Base-by-base conservation (phyloP, 176 grass and related monocot species). In the Aegilops speltoides region DNA sequence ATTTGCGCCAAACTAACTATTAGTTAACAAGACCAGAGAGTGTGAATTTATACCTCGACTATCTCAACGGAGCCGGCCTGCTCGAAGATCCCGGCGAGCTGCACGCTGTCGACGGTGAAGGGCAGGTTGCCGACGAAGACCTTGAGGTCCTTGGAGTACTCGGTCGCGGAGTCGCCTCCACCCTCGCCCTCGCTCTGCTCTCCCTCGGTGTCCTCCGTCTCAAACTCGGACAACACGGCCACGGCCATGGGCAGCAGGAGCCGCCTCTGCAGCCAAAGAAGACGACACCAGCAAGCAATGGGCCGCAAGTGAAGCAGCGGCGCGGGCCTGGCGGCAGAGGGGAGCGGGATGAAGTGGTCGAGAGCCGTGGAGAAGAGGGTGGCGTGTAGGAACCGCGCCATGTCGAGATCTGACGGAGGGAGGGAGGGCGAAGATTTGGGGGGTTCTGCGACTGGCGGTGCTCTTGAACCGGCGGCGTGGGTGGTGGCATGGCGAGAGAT, bases 41-140 rank as follows among this genome's bases (percentile, higher is more conserved):
- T 20, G 52, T 57, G 14, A 52, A 14, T 5, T 64, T 64, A 87
- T 91, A 98, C 97, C 94, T 99, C 97, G 40, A 96, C 97, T 90
- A 94, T 99, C 85, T 99, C 97, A 68, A 99, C 97, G 65, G 88
- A 89, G 64, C 97, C 97, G 28, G 82, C 92, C 63, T 91, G 82
- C 67, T 94, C 90, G 73, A 99, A 99, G 59, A 99, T 89, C 36
- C 89, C 92, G 5, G 97, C 97, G 63, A 99, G 94, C 91, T 94
- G 90, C 23, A 92, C 79, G 76, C 97, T 99, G 86, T 99, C 97
- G 73, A 99, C 92, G 75, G 65, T 91, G 85, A 96, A 99, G 7
- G 97, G 89, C 4, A 99, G 92, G 83, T 99, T 99, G 34, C 97
- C 97, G 28, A 99, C 97, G 76, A 99, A 99, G 40, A 99, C 83